Evolutionary conservation across 2,329 filamentous ascomycete genomes (phyloP), one percentile per base, ranked within the genome.

Genomic region (Penicillium frequentans): DNA sequence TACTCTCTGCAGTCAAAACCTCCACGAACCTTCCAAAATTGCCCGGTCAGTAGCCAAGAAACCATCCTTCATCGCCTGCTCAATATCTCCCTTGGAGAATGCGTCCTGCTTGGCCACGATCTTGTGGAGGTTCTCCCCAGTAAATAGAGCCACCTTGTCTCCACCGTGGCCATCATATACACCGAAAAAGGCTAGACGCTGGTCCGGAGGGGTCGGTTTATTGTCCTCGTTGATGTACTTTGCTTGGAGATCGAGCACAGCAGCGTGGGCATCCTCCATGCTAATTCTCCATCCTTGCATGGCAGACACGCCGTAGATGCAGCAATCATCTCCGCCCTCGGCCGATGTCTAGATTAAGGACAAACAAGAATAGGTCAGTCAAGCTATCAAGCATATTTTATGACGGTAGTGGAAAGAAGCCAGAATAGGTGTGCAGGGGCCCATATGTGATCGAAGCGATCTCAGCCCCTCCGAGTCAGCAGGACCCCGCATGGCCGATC

Each of bases 241-340:
- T 59, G 86, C 81, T 70, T 95, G 86, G 66, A 98, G 86, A 77
- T 98, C 91, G 73, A 99, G 89, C 52, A 98, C 81, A 55, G 90
- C 85, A 60, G 90, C 91, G 80, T 99, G 95, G 63, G 95, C 88
- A 75, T 99, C 95, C 77, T 99, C 95, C 95, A 99, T 99, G 82
- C 91, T 96, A 80, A 99, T 98, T 81, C 95, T 90, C 95, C 95
- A 99, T 82, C 95, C 95, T 80, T 99, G 95, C 95, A 99, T 99
- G 78, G 92, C 92, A 65, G 95, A 99, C 65, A 98, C 87, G 73
- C 95, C 95, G 77, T 90, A 99, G 74, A 95, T 79, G 74, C 96
- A 87, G 74, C 91, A 88, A 65, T 96, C 92, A 90, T 98, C 93
- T 80, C 91, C 88, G 78, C 93, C 93, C 74, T 87, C 87, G 75